These are phyloP conservation scores for Penicillium soppii DNA, from an alignment of 495 filamentous ascomycete species.

Conservation along the genomic window DNA sequence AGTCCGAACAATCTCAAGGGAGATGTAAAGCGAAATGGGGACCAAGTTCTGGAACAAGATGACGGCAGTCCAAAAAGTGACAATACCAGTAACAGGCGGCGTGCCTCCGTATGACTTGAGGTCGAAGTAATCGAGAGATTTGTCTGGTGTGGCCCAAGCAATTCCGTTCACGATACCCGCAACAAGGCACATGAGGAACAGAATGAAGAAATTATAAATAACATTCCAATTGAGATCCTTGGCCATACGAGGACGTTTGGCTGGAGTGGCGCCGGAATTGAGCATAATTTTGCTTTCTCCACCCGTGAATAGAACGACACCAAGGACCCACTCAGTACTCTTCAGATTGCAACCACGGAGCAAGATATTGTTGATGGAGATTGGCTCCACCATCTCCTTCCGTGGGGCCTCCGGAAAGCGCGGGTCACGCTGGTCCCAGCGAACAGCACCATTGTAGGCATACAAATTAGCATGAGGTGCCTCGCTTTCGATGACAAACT, in stretches of 20 bases:
- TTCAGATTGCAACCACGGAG: conserved; percentile 89
- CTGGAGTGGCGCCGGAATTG: conserved; percentile 96
- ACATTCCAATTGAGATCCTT: conserved; percentile 97
- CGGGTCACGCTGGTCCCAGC: conserved; percentile 76
- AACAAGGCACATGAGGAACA: conserved; percentile 87
- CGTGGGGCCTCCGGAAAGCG: conserved; percentile 57
- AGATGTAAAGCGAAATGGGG: conserved; percentile 96
- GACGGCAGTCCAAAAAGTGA: conserved; percentile 92
- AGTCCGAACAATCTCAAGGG: conserved; percentile 92
- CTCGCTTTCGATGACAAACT: conserved; percentile 90
- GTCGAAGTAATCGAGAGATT: conserved; percentile 81
- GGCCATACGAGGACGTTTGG: conserved; percentile 86
- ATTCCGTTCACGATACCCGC: conserved; percentile 82
- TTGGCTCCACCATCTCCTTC: conserved; percentile 83
- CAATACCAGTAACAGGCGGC: conserved; percentile 79
- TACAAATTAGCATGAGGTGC: conserved; percentile 91
- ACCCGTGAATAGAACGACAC: conserved; percentile 95
- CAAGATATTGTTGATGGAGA: conserved; percentile 91
- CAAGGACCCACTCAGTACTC: conserved; percentile 96
- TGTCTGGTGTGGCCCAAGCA: conserved; percentile 70
- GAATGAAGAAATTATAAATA: conserved; percentile 90
- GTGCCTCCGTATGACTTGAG: conserved; percentile 78
- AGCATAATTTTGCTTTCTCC: conserved; percentile 99
- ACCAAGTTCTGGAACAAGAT: conserved; percentile 99
- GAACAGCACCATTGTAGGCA: conserved; percentile 83